Evolutionary conservation across 495 filamentous ascomycete species (phyloP).

Genomic region (Aspergillus taichungensis): DNA sequence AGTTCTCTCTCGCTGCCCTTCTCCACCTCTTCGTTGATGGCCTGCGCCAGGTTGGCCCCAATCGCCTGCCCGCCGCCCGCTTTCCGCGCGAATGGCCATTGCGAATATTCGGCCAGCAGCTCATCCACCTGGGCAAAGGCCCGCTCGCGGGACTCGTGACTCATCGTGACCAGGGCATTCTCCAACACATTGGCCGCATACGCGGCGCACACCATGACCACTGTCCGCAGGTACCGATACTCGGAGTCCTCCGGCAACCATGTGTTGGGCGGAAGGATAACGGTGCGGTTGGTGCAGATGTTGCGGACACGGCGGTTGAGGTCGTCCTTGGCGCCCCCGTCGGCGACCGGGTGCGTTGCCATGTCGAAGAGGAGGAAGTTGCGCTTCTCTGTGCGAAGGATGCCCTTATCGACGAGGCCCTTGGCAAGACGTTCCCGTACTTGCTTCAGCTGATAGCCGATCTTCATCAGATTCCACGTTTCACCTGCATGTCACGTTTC

Average conservation of each 20-base stretch:
- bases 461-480: constrained; percentile 99
- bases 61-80: constrained; percentile 66
- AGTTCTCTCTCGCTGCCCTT: constrained; percentile 82
- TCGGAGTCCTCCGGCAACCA: constrained; percentile 92
- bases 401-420: constrained; percentile 97
- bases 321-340: constrained; percentile 95
- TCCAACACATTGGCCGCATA: constrained; percentile 98
- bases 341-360: constrained; percentile 97
- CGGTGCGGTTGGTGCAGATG: constrained; percentile 85
- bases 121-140: constrained; percentile 97
- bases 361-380: constrained; percentile 99
- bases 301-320: constrained; percentile 86
- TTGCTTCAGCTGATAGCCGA: constrained; percentile 98
- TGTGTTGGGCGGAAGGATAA: constrained; percentile 71
- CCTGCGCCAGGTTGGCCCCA: constrained; percentile 88
- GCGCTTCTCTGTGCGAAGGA: constrained; percentile 95
- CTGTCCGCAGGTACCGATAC: constrained; percentile 82
- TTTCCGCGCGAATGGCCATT: constrained; percentile 87
- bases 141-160: constrained; percentile 86
- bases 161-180: constrained; percentile 88
- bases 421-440: constrained; percentile 95
- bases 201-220: constrained; percentile 94
- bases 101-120: constrained; percentile 87
- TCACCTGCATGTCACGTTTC: constrained; percentile 55
- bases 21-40: constrained; percentile 79